These are phyloP conservation scores for Blastocystis sp. DNA, from an alignment of 352 stramenopile genomes.

Conservation along the genomic window DNA sequence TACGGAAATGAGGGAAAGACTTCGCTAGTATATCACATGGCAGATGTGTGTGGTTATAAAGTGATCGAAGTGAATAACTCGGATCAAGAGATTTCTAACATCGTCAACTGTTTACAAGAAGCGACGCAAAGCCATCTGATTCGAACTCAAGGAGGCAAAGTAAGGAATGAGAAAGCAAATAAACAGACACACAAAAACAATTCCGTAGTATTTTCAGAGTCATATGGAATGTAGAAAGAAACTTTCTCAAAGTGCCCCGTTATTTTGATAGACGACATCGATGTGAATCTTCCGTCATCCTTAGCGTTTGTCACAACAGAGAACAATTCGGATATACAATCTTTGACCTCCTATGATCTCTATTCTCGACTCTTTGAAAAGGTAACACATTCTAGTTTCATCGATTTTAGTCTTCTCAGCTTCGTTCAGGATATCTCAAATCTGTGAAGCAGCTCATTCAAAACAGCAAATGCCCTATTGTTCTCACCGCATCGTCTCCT, in stretches of 20 bases:
- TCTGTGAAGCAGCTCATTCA: conserved; percentile 20
- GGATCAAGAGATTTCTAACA: background rate
- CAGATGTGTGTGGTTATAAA: background rate
- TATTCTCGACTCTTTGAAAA: too few relatives aligned
- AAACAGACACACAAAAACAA: too few relatives aligned
- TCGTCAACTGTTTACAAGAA: background rate
- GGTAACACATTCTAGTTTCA: too few relatives aligned
- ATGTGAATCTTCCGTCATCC: background rate
- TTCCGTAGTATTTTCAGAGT: too few relatives aligned
- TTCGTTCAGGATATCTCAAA: background rate
- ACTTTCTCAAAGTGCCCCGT: background rate
- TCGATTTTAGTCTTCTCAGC: background rate
- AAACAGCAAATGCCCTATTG: background rate
- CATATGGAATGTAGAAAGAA: too few relatives aligned
- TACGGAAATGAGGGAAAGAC: background rate
- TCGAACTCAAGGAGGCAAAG: background rate
- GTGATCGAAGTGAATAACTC: conserved; percentile 31
- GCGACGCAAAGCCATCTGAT: background rate
- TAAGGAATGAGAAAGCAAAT: background rate
- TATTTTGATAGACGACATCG: conserved; percentile 23
- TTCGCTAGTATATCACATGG: background rate
- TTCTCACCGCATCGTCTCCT: background rate
- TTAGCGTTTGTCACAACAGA: too few relatives aligned
- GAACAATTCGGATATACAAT: too few relatives aligned
- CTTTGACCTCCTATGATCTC: too few relatives aligned